These are phyloP conservation scores for Dothideomycetes sp. DNA, from an alignment of 2,329 filamentous ascomycete species.

Conservation along the genomic window DNA sequence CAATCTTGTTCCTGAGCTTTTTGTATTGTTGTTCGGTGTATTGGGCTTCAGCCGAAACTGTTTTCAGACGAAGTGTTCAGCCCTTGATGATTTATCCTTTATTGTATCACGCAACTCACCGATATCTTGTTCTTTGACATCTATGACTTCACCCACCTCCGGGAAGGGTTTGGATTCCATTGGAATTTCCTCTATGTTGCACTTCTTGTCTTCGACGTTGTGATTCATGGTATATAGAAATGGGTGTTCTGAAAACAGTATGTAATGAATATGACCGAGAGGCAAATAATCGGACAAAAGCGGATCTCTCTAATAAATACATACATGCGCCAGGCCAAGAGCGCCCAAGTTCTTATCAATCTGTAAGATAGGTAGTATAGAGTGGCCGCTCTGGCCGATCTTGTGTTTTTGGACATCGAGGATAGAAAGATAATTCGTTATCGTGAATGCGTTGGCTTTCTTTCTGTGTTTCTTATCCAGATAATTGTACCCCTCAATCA, in stretches of 20 bases:
- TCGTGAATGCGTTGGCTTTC: not conserved
- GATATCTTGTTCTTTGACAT: conserved; percentile 1
- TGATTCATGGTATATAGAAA: too few species aligned
- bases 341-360: not conserved
- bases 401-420: too few species aligned
- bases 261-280: too few species aligned
- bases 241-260: too few species aligned
- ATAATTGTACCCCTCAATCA: not conserved
- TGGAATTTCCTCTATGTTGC: not conserved
- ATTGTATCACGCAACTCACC: not conserved
- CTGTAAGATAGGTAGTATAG: not conserved
- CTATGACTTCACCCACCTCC: not conserved
- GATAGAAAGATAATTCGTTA: not conserved
- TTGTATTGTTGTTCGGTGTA: conserved; percentile 24
- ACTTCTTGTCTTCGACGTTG: not conserved
- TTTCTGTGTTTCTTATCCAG: too few species aligned
- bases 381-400: not conserved
- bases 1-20: conserved; percentile 30
- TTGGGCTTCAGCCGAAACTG: conserved; percentile 4
- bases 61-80: too few species aligned
- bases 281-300: too few species aligned
- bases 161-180: not conserved
- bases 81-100: too few species aligned
- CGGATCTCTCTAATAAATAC: too few species aligned
- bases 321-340: not conserved